Conservation (phyloP, 257 asterid genomes). For the Solanum corneliomulleri region DNA sequence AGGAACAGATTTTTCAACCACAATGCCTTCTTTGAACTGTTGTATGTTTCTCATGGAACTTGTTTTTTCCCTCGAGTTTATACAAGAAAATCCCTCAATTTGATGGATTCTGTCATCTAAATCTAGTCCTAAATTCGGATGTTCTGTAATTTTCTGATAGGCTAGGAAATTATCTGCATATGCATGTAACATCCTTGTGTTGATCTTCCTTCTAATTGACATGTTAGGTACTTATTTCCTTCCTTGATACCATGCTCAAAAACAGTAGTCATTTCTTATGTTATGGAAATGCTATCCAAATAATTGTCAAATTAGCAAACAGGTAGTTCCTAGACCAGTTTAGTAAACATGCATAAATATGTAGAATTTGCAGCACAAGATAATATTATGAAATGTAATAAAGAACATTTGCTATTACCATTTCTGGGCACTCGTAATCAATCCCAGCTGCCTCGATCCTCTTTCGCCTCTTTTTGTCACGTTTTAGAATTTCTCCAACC, state of each 20-base stretch:
- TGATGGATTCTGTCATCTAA: not conserved
- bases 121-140: not conserved
- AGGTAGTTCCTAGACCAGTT: not conserved
- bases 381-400: not conserved
- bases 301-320: not conserved
- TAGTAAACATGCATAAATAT: not conserved
- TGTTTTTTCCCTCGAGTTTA: not conserved
- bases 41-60: not conserved
- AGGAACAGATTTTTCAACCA: not conserved
- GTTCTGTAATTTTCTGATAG: not conserved
- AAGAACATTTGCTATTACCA: constrained; percentile 30
- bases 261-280: not conserved
- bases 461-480: constrained; percentile 61
- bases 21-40: not conserved
- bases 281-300: not conserved
- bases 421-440: constrained; percentile 69
- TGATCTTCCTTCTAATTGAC: not conserved
- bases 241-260: not conserved
- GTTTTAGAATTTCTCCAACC: constrained; percentile 44
- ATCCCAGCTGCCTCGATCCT: constrained; percentile 84
- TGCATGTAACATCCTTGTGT: not conserved
- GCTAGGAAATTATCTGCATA: not conserved
- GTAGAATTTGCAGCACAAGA: not conserved
- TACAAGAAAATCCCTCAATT: not conserved
- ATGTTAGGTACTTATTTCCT: not conserved